A percentile compares a stretch with the other conserved stretches of the same genome.
phyloP scores from a whole-genome alignment of 371 early-diverging fungal species.

The Vittaforma corneae region DNA sequence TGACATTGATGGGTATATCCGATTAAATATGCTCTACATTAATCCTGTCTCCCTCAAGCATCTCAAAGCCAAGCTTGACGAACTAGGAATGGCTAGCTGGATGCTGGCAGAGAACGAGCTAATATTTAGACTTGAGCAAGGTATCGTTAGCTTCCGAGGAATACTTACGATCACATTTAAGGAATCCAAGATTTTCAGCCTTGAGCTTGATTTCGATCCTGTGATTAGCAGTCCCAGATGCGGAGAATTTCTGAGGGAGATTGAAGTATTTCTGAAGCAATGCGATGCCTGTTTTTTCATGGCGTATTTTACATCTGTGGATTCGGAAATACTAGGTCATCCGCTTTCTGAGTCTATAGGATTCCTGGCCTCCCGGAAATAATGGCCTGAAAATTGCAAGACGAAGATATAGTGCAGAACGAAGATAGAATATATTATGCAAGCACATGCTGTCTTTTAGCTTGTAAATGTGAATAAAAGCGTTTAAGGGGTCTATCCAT shows the following conservation, averaged over 20 bases:
- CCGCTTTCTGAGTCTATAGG: constrained; percentile 33
- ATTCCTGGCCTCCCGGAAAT: constrained; percentile 25
- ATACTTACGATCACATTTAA: background rate
- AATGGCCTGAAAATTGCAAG: too few species aligned
- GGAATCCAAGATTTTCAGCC: constrained; percentile 30
- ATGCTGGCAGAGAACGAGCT: constrained; percentile 21
- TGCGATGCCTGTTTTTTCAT: constrained; percentile 52
- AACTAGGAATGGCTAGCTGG: constrained; percentile 32
- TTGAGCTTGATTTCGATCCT: constrained; percentile 52
- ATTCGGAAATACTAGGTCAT: constrained; percentile 38
- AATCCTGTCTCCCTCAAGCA: constrained; percentile 35
- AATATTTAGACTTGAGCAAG: constrained; percentile 29
- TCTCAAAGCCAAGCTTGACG: constrained; percentile 19
- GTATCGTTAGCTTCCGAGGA: constrained; percentile 33
- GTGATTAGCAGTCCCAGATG: constrained; percentile 20
- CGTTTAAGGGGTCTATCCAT: too few species aligned
- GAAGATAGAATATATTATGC: too few species aligned
- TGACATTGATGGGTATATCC: constrained; percentile 39
- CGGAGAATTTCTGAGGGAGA: constrained; percentile 24
- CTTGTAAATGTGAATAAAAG: too few species aligned
- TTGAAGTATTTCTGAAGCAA: constrained; percentile 46
- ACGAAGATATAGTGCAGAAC: too few species aligned
- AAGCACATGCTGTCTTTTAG: too few species aligned
- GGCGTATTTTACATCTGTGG: constrained; percentile 36
- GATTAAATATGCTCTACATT: constrained; percentile 50